Evolutionary conservation across 495 filamentous ascomycete species (phyloP).

Genomic region (Aspergillus indologenus): DNA sequence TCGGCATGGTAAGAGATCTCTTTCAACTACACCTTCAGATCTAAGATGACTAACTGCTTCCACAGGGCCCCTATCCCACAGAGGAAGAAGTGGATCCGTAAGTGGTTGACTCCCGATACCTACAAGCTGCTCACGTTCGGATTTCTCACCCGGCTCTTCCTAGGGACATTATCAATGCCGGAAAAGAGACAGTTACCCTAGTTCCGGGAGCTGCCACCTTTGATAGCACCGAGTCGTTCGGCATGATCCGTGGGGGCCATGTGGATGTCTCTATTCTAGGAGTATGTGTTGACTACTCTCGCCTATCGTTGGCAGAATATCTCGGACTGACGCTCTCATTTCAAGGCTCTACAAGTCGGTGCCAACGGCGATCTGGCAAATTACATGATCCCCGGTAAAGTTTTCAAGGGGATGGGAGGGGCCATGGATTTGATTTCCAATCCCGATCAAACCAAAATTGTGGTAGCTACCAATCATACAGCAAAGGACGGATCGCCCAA

Average conservation of each 20-base stretch:
- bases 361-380: slow-evolving; percentile 82
- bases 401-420: slow-evolving; percentile 89
- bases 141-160: neutral
- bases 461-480: slow-evolving; percentile 88
- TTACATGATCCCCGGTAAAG: slow-evolving; percentile 90
- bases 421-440: slow-evolving; percentile 93
- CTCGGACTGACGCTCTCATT: neutral
- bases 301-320: too few relatives aligned
- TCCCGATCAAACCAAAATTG: slow-evolving; percentile 80
- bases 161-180: slow-evolving; percentile 85
- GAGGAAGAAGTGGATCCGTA: slow-evolving; percentile 73
- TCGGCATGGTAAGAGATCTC: slow-evolving; percentile 58
- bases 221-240: slow-evolving; percentile 83
- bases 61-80: slow-evolving; percentile 76
- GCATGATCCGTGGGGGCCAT: slow-evolving; percentile 86
- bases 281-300: slow-evolving; percentile 20
- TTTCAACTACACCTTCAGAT: neutral
- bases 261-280: slow-evolving; percentile 89
- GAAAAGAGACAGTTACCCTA: slow-evolving; percentile 90
- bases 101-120: slow-evolving; percentile 9
- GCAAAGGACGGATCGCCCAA: slow-evolving; percentile 87
- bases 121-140: neutral
- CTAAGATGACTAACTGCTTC: neutral
- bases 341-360: slow-evolving; percentile 76
- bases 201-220: slow-evolving; percentile 77